These are phyloP conservation scores for Leccinum fibrillosum DNA, from an alignment of 768 basidiomycete species.

Conservation along the genomic window DNA sequence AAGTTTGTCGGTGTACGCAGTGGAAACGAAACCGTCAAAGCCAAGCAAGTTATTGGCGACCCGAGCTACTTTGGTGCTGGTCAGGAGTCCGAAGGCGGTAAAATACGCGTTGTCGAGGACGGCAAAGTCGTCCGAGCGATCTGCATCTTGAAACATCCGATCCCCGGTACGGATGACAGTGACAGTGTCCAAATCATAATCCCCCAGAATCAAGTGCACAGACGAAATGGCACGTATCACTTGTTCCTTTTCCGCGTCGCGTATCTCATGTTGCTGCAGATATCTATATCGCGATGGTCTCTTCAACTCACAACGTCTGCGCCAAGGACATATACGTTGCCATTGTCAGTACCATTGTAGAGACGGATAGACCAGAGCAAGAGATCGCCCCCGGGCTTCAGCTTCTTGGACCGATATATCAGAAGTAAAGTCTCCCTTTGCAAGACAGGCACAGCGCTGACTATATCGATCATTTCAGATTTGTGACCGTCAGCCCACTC, in stretches of 20 bases:
- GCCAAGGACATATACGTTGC: conserved; percentile 94
- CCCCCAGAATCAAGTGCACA: conserved; percentile 94
- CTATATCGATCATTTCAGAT: conserved; percentile 46
- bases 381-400: conserved; percentile 92
- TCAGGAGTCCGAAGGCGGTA: conserved; percentile 60
- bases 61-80: conserved; percentile 94
- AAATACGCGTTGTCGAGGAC: conserved; percentile 86
- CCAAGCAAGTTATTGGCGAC: conserved; percentile 96
- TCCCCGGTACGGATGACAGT: conserved; percentile 93
- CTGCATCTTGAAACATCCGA: conserved; percentile 96
- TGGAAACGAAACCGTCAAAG: conserved; percentile 89
- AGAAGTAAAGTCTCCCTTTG: conserved; percentile 62
- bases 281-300: conserved; percentile 98
- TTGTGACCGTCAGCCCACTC: conserved; percentile 82
- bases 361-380: conserved; percentile 86
- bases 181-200: conserved; percentile 98
- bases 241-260: background rate
- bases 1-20: conserved; percentile 92
- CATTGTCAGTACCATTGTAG: conserved; percentile 97
- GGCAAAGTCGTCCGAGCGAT: conserved; percentile 96
- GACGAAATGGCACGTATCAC: conserved; percentile 75
- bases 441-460: conserved; percentile 5
- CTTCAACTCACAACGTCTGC: conserved; percentile 95
- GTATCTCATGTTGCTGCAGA: conserved; percentile 46
- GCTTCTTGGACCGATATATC: conserved; percentile 87